phyloP scores from a whole-genome alignment of 257 asterid species.

The Solanum rostratum region DNA sequence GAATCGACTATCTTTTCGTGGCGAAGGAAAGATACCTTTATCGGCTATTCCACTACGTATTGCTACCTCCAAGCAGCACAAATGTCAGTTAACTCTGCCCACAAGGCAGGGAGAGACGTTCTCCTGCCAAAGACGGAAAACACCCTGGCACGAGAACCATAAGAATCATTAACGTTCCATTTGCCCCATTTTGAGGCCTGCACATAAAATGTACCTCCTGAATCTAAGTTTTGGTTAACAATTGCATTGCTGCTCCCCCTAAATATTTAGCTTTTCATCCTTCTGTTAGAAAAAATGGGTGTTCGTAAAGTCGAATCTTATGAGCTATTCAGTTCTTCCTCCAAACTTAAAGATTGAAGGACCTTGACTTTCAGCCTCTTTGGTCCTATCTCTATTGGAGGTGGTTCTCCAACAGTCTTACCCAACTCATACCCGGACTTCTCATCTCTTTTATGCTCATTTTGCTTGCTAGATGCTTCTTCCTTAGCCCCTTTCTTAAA shows the following conservation, averaged over 20 bases:
- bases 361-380: constrained; percentile 7
- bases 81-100: neutral
- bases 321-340: neutral
- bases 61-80: neutral
- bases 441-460: neutral
- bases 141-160: neutral
- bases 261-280: neutral
- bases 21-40: neutral
- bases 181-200: constrained; percentile 8
- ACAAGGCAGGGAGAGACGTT: neutral
- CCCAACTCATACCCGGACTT: neutral
- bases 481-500: neutral
- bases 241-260: neutral
- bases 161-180: neutral
- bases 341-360: neutral
- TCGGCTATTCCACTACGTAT: neutral
- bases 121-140: constrained; percentile 1
- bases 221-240: constrained; percentile 5
- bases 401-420: neutral
- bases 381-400: constrained; percentile 8
- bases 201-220: constrained; percentile 4
- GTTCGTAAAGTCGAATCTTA: neutral
- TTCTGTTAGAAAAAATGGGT: neutral
- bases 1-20: neutral
- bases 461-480: neutral